These are phyloP conservation scores for Backusella morwellensis DNA, from an alignment of 192 early-diverging fungal species.

Conservation along the genomic window DNA sequence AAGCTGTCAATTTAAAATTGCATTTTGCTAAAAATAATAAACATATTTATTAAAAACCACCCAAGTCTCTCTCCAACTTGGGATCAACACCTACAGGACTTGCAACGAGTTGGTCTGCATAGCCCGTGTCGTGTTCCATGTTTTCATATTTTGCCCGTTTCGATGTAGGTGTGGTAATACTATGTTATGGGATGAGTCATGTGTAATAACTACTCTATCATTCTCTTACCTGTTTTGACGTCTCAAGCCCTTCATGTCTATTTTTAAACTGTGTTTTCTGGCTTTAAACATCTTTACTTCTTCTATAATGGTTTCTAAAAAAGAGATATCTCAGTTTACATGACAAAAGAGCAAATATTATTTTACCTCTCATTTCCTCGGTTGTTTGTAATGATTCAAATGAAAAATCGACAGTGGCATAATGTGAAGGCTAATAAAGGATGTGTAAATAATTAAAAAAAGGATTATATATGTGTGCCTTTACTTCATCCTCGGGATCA, in stretches of 20 bases:
- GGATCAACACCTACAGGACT: constrained; percentile 11
- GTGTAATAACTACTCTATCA: background rate
- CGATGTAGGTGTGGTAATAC: constrained; percentile 6
- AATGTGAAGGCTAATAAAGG: constrained; percentile 51
- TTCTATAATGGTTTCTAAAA: constrained; percentile 15
- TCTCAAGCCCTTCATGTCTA: constrained; percentile 18
- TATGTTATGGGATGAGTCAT: background rate
- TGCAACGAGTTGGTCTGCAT: background rate
- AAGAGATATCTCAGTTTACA: background rate
- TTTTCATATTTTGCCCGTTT: background rate
- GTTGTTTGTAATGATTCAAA: constrained; percentile 71
- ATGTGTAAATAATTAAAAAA: background rate
- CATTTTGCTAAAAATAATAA: background rate
- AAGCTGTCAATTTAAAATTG: background rate
- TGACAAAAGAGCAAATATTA: background rate
- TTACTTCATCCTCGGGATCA: constrained; percentile 35
- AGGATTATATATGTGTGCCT: background rate
- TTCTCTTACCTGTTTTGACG: constrained; percentile 16
- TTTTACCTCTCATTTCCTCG: constrained; percentile 57
- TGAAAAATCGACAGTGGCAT: constrained; percentile 68
- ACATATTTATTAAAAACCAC: background rate
- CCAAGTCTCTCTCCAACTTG: constrained; percentile 6
- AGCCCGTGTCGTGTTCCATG: background rate
- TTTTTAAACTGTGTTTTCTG: constrained; percentile 15
- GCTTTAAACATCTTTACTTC: constrained; percentile 26